Base-by-base conservation (phyloP, 2,329 filamentous ascomycete species). In the Escovopsis sp. region DNA sequence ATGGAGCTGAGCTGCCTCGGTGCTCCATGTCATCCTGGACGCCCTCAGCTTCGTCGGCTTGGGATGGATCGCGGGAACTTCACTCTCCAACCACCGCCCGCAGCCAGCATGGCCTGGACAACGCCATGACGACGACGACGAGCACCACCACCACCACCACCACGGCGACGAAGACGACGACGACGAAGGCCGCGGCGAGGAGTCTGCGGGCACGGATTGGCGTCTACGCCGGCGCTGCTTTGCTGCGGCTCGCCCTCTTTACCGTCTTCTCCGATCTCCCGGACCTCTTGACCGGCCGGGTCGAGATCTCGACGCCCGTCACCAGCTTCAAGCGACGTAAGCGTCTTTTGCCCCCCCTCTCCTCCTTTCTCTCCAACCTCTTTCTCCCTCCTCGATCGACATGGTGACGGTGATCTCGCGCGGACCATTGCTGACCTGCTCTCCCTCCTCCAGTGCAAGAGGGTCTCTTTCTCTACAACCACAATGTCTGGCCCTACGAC, bases 291-390 rank as follows among this genome's bases (percentile, higher is more conserved):
- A 90, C 85, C 15, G 82, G 80, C 44, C 80, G 90, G 52, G 90
- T 94, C 49, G 90, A 98, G 66, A 80, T 98, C 50, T 94, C 90
- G 31, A 98, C 90, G 16, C 88, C 90, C 27, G 81, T 96, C 32
- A 94, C 85, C 48, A 94, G 88, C 70, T 98, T 94, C 72, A 96
- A 96, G 66, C 75, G 90, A 73, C 66, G 87, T 93, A 68, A 58
- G 79, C 59, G 29, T 5, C 34, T 15, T 32, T 31, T 33, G 33
- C 29, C 19, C 23, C 17, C 33, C 23, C 16, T 31, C 32, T 25
- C 31, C 18, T 13, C 4, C n/a, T n/a, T n/a, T n/a, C n/a, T n/a
- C 19, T 12, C n/a, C 33, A 34, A 15, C 7, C 11, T 23, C 17
- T 17, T 27, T 12, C 27, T 25, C 14, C 23, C 18, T 27, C 3